Conservation (phyloP, 2,329 filamentous ascomycete genomes). For the Coniochaeta sp. region DNA sequence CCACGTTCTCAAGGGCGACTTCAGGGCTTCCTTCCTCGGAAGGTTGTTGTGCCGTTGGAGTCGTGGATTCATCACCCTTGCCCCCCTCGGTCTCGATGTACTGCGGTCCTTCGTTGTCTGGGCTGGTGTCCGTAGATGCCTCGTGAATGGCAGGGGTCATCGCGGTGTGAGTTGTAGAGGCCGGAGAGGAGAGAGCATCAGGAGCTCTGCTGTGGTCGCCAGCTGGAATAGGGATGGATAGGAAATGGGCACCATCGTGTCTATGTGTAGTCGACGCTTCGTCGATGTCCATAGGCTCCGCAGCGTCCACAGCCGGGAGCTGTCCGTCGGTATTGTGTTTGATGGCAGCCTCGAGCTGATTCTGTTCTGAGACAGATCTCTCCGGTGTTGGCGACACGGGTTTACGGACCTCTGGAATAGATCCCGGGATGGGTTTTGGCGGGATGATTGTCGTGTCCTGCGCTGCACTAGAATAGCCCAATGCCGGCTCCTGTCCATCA, state of each 20-base stretch:
- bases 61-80: conserved; percentile 29
- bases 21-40: conserved; percentile 8
- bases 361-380: background rate
- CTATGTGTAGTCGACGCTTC: conserved; percentile 17
- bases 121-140: conserved; percentile 66
- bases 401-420: background rate
- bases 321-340: background rate
- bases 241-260: conserved; percentile 21
- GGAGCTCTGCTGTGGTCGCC: conserved; percentile 26
- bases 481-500: background rate
- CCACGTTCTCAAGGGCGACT: conserved; percentile 6
- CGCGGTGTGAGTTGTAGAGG: conserved; percentile 66
- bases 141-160: conserved; percentile 64
- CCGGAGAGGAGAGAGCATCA: conserved; percentile 46
- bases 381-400: background rate
- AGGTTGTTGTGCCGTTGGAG: conserved; percentile 18
- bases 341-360: background rate
- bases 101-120: conserved; percentile 58
- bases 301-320: background rate
- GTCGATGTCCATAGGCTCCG: conserved; percentile 9
- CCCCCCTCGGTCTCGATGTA: conserved; percentile 42
- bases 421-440: background rate
- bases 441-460: background rate
- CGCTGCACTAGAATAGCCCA: background rate
- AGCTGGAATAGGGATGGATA: conserved; percentile 25